phyloP scores from a whole-genome alignment of 805 yeast genomes.

The Hanseniaspora lindneri region DNA sequence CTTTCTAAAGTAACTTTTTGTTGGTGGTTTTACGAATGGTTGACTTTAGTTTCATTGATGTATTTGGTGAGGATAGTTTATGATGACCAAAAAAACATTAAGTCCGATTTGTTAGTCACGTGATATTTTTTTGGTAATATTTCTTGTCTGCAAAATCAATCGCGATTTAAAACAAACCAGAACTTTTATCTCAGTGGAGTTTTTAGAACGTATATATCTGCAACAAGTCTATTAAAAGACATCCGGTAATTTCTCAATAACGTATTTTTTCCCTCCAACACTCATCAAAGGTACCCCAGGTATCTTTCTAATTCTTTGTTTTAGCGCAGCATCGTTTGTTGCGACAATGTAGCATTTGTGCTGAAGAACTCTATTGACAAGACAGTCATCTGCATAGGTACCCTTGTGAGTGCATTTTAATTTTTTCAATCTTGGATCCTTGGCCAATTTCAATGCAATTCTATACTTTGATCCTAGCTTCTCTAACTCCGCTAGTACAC shows the following conservation, averaged over 20 bases:
- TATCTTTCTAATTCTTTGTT: conserved; percentile 84
- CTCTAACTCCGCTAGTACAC: conserved; percentile 96
- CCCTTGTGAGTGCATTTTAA: conserved; percentile 87
- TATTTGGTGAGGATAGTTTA: too few species aligned
- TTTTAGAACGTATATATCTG: too few species aligned
- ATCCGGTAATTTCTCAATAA: conserved; percentile 88
- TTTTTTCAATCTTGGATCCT: conserved; percentile 82
- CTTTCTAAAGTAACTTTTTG: too few species aligned
- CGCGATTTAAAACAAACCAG: background rate
- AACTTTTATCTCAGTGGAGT: too few species aligned
- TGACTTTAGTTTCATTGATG: background rate
- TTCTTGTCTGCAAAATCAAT: background rate
- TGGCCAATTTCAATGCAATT: conserved; percentile 83
- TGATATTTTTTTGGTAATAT: too few species aligned
- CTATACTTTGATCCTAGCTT: conserved; percentile 90
- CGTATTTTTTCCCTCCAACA: conserved; percentile 87
- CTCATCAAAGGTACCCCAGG: conserved; percentile 97
- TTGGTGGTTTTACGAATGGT: too few species aligned
- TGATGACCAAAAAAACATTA: too few species aligned
- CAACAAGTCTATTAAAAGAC: too few species aligned
- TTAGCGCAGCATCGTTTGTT: conserved; percentile 93
- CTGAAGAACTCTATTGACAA: conserved; percentile 84
- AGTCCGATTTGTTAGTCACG: background rate
- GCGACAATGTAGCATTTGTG: conserved; percentile 97
- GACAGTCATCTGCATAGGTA: conserved; percentile 95